Conservation (phyloP, 2,329 filamentous ascomycete species). For the Fusarium tupiense region DNA sequence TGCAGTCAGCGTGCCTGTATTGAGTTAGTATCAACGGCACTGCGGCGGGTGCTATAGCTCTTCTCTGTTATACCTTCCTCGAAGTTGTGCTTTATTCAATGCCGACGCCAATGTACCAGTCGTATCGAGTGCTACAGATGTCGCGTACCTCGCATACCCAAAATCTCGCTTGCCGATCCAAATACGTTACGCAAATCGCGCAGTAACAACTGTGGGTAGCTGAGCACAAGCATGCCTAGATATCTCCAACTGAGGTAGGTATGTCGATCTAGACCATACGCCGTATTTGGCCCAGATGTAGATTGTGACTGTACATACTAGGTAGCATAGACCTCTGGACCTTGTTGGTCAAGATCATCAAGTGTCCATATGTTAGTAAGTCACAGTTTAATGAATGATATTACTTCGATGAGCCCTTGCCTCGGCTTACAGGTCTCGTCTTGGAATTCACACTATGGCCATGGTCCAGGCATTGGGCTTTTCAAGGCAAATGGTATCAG, state of each 20-base stretch:
- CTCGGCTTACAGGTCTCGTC: neutral
- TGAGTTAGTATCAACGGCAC: neutral
- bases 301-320: neutral
- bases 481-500: neutral
- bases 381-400: neutral
- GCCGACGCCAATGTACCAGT: conserved; percentile 3
- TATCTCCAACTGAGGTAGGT: neutral
- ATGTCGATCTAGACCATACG: neutral
- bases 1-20: neutral
- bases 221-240: neutral
- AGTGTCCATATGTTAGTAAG: neutral
- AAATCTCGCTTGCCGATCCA: conserved; percentile 29
- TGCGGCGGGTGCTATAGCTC: neutral
- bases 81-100: neutral
- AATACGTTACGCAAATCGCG: conserved; percentile 7
- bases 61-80: neutral
- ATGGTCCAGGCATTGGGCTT: conserved; percentile 1
- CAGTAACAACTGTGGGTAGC: neutral
- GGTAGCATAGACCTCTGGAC: neutral
- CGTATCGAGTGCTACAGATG: neutral
- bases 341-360: neutral
- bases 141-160: conserved; percentile 8
- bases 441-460: neutral
- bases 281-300: neutral
- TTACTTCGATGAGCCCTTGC: neutral